Evolutionary conservation across 2,329 filamentous ascomycete species (phyloP).

Genomic region (Botrytis cinerea): DNA sequence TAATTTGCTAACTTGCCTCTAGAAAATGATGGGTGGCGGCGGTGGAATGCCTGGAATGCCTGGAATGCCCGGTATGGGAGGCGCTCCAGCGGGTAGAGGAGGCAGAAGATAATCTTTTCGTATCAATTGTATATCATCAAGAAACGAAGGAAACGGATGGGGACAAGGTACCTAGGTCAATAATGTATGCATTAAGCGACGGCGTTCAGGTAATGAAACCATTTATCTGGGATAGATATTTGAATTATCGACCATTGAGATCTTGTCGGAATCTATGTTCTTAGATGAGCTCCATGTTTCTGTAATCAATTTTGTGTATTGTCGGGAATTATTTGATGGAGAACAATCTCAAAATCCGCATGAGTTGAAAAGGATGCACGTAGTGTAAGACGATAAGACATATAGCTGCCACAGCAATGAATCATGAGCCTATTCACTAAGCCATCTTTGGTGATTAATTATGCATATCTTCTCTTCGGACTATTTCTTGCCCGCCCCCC

Average conservation of each 20-base stretch:
- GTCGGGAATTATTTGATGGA: background rate
- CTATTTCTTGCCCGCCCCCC: background rate
- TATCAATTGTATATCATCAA: slow-evolving; percentile 7
- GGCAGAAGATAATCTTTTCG: slow-evolving; percentile 33
- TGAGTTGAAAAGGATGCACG: background rate
- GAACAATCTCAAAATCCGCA: background rate
- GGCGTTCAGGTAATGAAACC: slow-evolving; percentile 20
- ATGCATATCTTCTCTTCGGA: background rate
- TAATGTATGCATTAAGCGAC: slow-evolving; percentile 25
- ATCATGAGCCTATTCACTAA: background rate
- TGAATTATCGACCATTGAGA: slow-evolving; percentile 8
- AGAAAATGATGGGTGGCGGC: slow-evolving; percentile 54
- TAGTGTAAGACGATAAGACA: background rate
- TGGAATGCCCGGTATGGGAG: slow-evolving; percentile 45
- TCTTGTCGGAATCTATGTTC: background rate
- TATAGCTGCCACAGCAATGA: background rate
- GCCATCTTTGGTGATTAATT: background rate
- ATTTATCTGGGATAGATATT: slow-evolving; percentile 7
- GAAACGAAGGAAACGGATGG: slow-evolving; percentile 9
- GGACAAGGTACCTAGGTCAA: slow-evolving; percentile 15
- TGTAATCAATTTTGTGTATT: background rate
- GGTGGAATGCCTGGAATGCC: slow-evolving; percentile 45
- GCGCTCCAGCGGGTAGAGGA: slow-evolving; percentile 33
- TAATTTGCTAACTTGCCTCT: background rate
- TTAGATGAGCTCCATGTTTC: background rate